A percentile compares a stretch with the other conserved stretches of the same genome.
phyloP scores from a whole-genome alignment of 148 eudicot genomes.

The Dysphania ambrosioides region DNA sequence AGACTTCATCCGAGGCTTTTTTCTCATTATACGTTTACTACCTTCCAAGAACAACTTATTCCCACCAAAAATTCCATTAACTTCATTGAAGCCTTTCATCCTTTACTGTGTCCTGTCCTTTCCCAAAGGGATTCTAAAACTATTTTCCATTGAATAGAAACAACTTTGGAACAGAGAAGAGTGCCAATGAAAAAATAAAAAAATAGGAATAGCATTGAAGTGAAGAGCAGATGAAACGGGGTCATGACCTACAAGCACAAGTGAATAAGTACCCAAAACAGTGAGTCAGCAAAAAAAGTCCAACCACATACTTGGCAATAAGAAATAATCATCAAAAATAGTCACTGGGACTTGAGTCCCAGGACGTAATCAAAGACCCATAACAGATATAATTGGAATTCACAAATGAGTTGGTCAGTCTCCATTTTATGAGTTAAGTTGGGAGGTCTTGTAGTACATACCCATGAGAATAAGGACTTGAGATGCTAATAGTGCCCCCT shows the following conservation, averaged over 20 bases:
- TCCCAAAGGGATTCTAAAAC: too few relatives aligned
- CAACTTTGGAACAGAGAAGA: too few relatives aligned
- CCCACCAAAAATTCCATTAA: too few relatives aligned
- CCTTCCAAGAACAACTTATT: too few relatives aligned
- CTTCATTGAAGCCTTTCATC: too few relatives aligned
- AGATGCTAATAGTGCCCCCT: constrained; percentile 84
- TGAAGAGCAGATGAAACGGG: background rate
- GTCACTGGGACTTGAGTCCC: background rate
- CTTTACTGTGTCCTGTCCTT: too few relatives aligned
- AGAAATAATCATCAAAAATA: background rate
- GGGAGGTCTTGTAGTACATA: constrained; percentile 33
- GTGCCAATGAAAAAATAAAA: background rate
- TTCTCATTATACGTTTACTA: too few relatives aligned
- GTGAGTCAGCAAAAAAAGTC: background rate
- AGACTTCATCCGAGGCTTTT: too few relatives aligned
- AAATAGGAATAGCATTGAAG: background rate
- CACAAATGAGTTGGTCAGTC: background rate
- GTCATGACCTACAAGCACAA: background rate
- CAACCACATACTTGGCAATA: background rate
- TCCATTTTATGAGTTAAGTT: background rate
- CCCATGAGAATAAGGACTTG: constrained; percentile 79
- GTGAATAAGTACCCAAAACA: background rate
- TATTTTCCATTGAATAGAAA: too few relatives aligned
- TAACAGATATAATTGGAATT: too few relatives aligned
- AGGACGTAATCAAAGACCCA: too few relatives aligned